Conservation (phyloP, 495 filamentous ascomycete species). For the Beverwykella pulmonaria region DNA sequence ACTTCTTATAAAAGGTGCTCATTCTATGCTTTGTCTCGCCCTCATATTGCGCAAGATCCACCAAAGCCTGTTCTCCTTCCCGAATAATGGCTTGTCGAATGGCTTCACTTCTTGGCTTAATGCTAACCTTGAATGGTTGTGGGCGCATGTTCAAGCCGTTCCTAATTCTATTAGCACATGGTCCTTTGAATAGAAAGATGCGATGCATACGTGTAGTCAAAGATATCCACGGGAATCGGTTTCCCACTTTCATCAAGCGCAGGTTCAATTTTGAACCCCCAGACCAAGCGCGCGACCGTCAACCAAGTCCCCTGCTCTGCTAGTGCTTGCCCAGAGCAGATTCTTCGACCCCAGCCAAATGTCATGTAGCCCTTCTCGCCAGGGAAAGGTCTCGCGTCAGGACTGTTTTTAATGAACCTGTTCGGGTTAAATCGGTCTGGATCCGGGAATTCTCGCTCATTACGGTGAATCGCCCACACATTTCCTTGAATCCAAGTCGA, state of each 20-base stretch:
- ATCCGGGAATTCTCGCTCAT: slow-evolving; percentile 51
- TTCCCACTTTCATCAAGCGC: slow-evolving; percentile 52
- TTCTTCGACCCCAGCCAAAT: slow-evolving; percentile 56
- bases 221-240: slow-evolving; percentile 55
- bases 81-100: slow-evolving; percentile 57
- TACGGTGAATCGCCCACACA: slow-evolving; percentile 51
- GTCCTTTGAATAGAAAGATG: not conserved
- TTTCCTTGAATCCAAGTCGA: slow-evolving; percentile 45
- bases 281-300: slow-evolving; percentile 44
- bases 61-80: slow-evolving; percentile 57
- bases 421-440: slow-evolving; percentile 49
- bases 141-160: slow-evolving; percentile 50
- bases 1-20: slow-evolving; percentile 38
- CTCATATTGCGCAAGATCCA: slow-evolving; percentile 57
- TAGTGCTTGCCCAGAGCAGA: slow-evolving; percentile 48
- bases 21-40: slow-evolving; percentile 62
- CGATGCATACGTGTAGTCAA: slow-evolving; percentile 49
- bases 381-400: slow-evolving; percentile 55
- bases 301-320: slow-evolving; percentile 51
- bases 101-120: slow-evolving; percentile 49
- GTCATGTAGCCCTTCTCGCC: slow-evolving; percentile 65
- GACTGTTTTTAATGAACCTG: slow-evolving; percentile 42
- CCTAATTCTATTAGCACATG: slow-evolving; percentile 25
- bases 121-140: slow-evolving; percentile 46
- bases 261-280: slow-evolving; percentile 49